Conservation (phyloP, 805 yeast genomes). For the Phaffomyces antillensis region DNA sequence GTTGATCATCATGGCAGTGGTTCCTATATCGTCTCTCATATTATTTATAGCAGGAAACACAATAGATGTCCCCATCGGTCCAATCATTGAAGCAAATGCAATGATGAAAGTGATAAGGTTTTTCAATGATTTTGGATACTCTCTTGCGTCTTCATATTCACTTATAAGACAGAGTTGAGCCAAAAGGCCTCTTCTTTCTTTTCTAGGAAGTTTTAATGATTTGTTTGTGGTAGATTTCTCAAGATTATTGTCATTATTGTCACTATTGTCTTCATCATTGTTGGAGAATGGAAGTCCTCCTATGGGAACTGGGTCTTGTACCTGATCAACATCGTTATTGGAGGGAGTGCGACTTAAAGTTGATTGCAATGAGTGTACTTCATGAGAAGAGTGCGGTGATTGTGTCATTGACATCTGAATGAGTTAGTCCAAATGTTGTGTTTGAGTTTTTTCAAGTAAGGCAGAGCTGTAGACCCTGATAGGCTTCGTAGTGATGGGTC, state of each 20-base stretch:
- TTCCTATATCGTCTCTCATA: conserved; percentile 45
- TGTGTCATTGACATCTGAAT: too few relatives aligned
- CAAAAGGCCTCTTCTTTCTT: conserved; percentile 46
- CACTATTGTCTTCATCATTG: too few relatives aligned
- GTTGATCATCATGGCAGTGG: conserved; percentile 57
- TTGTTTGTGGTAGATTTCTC: not conserved
- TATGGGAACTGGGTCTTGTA: too few relatives aligned
- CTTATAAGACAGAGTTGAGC: conserved; percentile 45
- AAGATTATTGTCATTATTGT: too few relatives aligned
- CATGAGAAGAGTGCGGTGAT: too few relatives aligned
- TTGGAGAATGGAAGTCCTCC: too few relatives aligned
- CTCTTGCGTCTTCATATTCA: conserved; percentile 68
- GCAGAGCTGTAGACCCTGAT: too few relatives aligned
- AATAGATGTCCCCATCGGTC: conserved; percentile 87
- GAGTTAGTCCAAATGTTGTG: too few relatives aligned
- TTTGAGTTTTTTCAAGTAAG: too few relatives aligned
- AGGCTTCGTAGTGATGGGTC: too few relatives aligned
- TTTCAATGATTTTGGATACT: conserved; percentile 46
- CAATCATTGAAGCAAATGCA: conserved; percentile 69
- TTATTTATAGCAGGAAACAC: conserved; percentile 70
- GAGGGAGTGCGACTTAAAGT: too few relatives aligned
- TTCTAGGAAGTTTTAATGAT: conserved; percentile 11
- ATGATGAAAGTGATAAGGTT: conserved; percentile 52
- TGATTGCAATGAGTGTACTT: not conserved
- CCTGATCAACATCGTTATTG: too few relatives aligned